Conservation (phyloP, 495 filamentous ascomycete species). For the Trichoderma gamsii region DNA sequence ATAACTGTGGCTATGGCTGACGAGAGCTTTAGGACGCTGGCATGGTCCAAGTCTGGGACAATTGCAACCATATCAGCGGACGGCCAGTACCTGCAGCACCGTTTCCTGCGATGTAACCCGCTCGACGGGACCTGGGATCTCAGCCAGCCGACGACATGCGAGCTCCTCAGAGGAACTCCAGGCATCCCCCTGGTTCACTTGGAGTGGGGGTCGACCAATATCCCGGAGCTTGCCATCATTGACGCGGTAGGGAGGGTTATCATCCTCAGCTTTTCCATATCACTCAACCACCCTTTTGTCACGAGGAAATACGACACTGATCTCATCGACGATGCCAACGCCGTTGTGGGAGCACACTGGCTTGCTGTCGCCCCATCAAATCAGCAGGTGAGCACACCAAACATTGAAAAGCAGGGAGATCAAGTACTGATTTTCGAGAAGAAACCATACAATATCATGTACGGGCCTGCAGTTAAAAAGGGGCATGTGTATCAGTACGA, state of each 20-base stretch:
- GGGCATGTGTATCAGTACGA: constrained; percentile 42
- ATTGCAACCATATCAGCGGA: constrained; percentile 77
- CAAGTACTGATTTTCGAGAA: constrained; percentile 11
- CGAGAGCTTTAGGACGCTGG: constrained; percentile 55
- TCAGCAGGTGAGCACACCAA: background rate
- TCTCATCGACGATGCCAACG: constrained; percentile 61
- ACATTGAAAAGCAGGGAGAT: too few species aligned
- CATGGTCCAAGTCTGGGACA: constrained; percentile 85
- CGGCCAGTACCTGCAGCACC: constrained; percentile 60
- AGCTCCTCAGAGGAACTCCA: constrained; percentile 34
- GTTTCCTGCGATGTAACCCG: constrained; percentile 63
- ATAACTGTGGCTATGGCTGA: constrained; percentile 19
- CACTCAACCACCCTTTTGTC: constrained; percentile 59
- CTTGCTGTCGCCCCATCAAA: constrained; percentile 42
- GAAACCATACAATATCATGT: constrained; percentile 22
- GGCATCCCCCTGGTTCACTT: constrained; percentile 63
- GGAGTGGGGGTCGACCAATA: constrained; percentile 66
- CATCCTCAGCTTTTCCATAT: constrained; percentile 55
- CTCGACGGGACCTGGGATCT: constrained; percentile 73
- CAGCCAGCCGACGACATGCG: constrained; percentile 48
- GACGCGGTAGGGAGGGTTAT: constrained; percentile 68
- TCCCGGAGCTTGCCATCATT: constrained; percentile 66
- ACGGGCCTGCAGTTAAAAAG: constrained; percentile 42
- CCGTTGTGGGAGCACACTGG: constrained; percentile 82
- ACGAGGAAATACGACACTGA: constrained; percentile 52